phyloP scores from a whole-genome alignment of 2,329 filamentous ascomycete genomes.

The Sporothrix protearum region DNA sequence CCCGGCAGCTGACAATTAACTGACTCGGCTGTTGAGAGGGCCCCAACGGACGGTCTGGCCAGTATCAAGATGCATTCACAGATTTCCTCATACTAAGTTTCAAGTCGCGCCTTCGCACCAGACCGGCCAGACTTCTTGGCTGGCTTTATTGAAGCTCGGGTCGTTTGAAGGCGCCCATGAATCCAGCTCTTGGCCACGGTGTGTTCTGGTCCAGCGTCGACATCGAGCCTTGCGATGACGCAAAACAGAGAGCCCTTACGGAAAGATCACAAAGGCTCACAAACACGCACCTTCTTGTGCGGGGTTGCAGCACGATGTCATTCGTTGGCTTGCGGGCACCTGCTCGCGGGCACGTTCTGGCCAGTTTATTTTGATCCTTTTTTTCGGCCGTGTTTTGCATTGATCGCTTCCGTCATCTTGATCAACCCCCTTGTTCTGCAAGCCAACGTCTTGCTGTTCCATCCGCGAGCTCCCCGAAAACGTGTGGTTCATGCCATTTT shows the following conservation, averaged over 20 bases:
- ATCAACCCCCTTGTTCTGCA: neutral
- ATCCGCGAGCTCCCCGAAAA: slow-evolving; percentile 12
- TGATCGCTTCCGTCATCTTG: neutral
- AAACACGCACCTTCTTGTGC: neutral
- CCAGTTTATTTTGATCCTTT: neutral
- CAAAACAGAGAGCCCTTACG: neutral
- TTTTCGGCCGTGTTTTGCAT: neutral
- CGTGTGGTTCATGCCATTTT: neutral
- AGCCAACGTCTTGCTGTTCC: neutral
- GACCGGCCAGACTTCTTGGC: neutral
- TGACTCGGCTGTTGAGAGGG: slow-evolving; percentile 9
- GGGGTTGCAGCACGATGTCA: neutral
- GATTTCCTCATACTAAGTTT: neutral
- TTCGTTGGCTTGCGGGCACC: neutral
- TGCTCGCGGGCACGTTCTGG: neutral
- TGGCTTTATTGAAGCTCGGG: neutral
- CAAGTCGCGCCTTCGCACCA: neutral
- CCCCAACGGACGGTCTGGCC: neutral
- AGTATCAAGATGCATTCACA: neutral
- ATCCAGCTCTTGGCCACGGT: neutral
- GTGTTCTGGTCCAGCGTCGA: slow-evolving; percentile 10
- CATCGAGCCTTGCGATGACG: slow-evolving; percentile 22
- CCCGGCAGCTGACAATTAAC: neutral
- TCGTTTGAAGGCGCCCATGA: neutral
- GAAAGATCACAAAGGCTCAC: neutral